Percentiles rank a stretch among this genome's conserved stretches.
Conservation (phyloP, 2,329 filamentous ascomycete species). For the Gyromitra esculenta region DNA sequence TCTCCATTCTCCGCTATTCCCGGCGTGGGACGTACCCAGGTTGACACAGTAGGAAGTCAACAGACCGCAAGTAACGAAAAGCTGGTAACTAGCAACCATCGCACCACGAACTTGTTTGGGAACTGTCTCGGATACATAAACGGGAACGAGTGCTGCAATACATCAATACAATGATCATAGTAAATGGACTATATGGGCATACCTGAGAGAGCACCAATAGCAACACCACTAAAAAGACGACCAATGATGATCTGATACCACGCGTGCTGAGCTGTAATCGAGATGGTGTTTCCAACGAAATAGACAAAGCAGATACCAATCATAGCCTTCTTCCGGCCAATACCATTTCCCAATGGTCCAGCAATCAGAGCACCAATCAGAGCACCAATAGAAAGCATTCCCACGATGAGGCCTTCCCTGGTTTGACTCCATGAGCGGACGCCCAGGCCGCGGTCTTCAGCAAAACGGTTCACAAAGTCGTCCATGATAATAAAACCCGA, state of each 20-base stretch:
- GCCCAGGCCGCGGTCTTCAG: conserved; percentile 62
- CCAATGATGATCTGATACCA: conserved; percentile 75
- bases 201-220: conserved; percentile 70
- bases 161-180: background rate
- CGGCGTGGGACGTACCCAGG: conserved; percentile 60
- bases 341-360: conserved; percentile 70
- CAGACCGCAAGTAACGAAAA: conserved; percentile 76
- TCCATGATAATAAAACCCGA: conserved; percentile 65
- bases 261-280: conserved; percentile 67
- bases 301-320: conserved; percentile 71
- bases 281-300: conserved; percentile 72
- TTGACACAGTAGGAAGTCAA: conserved; percentile 69
- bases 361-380: conserved; percentile 68
- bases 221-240: conserved; percentile 72
- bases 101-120: conserved; percentile 72
- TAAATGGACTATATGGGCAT: background rate
- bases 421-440: conserved; percentile 67
- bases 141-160: conserved; percentile 68
- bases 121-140: conserved; percentile 75
- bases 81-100: conserved; percentile 72
- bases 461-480: conserved; percentile 70
- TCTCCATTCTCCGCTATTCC: conserved; percentile 68
- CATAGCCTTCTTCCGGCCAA: conserved; percentile 72
- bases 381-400: conserved; percentile 70
- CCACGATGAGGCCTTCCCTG: conserved; percentile 72